These are phyloP conservation scores for Botryotinia narcissicola DNA, from an alignment of 2,329 filamentous ascomycete species.

Conservation along the genomic window DNA sequence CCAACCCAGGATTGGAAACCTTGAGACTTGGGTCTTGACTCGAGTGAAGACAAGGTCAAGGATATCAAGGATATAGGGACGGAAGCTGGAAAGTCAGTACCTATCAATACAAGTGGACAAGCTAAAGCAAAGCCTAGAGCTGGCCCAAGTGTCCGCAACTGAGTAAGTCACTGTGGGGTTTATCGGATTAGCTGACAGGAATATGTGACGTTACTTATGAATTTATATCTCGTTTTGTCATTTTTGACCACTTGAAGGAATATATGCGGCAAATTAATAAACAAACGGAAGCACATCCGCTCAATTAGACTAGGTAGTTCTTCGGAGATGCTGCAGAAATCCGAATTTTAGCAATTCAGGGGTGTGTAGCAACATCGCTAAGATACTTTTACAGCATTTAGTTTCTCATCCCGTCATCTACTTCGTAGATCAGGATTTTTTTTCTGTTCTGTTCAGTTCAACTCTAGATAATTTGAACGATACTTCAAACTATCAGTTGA, in stretches of 20 bases:
- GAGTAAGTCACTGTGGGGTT: constrained; percentile 15
- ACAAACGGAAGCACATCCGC: neutral
- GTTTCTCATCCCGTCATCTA: neutral
- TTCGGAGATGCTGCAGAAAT: neutral
- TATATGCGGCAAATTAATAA: neutral
- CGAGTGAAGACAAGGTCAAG: constrained; percentile 7
- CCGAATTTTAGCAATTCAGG: neutral
- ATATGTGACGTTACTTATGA: constrained; percentile 8
- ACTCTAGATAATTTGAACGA: neutral
- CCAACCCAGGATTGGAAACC: neutral
- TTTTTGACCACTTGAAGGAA: neutral
- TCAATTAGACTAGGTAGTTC: neutral
- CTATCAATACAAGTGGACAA: constrained; percentile 10
- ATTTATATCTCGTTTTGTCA: neutral
- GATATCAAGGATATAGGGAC: neutral
- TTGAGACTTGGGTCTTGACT: neutral
- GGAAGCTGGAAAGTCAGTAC: neutral
- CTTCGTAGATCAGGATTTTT: neutral
- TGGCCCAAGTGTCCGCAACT: constrained; percentile 13
- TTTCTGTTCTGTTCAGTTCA: neutral
- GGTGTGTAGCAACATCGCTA: neutral
- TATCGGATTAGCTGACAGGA: neutral
- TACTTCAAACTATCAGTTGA: neutral
- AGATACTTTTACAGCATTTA: neutral
- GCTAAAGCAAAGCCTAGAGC: constrained; percentile 15